Conservation (phyloP, 176 grass and related monocot species). For the Carex myosuroides region DNA sequence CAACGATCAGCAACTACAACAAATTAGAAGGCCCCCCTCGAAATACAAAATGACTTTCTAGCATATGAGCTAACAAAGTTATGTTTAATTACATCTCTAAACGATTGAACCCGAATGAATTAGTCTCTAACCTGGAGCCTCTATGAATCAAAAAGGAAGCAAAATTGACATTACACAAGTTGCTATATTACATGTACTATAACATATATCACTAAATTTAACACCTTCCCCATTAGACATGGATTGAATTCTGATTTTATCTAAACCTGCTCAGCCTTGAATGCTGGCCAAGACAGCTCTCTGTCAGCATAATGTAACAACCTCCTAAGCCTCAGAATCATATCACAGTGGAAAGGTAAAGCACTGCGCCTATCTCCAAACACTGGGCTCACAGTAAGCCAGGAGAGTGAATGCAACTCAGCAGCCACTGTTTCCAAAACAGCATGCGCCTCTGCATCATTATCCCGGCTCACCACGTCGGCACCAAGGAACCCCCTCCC, state of each 20-base stretch:
- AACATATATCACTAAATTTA: slow-evolving; percentile 17
- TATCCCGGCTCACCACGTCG: slow-evolving; percentile 38
- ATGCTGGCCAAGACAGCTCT: slow-evolving; percentile 42
- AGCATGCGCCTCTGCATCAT: slow-evolving; percentile 51
- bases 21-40: not conserved
- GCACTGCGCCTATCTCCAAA: slow-evolving; percentile 58
- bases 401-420: slow-evolving; percentile 80
- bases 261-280: slow-evolving; percentile 41
- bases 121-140: not conserved
- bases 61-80: not conserved
- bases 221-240: slow-evolving; percentile 5
- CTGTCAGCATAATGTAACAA: slow-evolving; percentile 80
- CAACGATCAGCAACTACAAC: not conserved
- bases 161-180: slow-evolving; percentile 7
- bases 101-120: not conserved
- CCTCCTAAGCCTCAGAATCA: slow-evolving; percentile 71
- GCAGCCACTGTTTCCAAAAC: slow-evolving; percentile 62
- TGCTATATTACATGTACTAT: slow-evolving; percentile 6
- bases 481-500: slow-evolving; percentile 47
- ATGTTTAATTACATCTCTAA: slow-evolving; percentile 9
- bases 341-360: slow-evolving; percentile 83
- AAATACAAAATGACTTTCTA: slow-evolving; percentile 5
- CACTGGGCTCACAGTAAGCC: slow-evolving; percentile 86
- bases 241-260: slow-evolving; percentile 10
- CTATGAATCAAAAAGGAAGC: not conserved